Conservation (phyloP, 495 filamentous ascomycete species). For the Penicillium pancosmium region DNA sequence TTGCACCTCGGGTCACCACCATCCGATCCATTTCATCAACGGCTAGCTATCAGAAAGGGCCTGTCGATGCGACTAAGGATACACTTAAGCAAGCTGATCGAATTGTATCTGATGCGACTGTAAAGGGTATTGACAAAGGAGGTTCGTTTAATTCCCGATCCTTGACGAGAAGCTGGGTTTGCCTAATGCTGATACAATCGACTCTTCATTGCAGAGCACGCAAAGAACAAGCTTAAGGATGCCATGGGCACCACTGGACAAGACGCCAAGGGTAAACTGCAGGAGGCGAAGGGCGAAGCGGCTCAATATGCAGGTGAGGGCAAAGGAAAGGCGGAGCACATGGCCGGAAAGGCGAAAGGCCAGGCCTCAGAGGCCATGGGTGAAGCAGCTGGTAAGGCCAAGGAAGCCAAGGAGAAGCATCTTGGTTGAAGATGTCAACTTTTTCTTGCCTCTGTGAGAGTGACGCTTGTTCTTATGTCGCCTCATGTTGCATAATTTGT, state of each 20-base stretch:
- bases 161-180: not conserved
- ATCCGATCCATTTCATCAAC: constrained; percentile 38
- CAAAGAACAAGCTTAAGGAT: constrained; percentile 43
- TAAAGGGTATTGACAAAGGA: constrained; percentile 64
- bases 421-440: constrained; percentile 15
- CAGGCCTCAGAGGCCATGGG: constrained; percentile 42
- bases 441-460: not conserved
- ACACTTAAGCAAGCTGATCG: constrained; percentile 59
- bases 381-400: constrained; percentile 40
- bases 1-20: constrained; percentile 20
- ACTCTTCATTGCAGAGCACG: constrained; percentile 42
- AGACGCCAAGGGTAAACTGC: constrained; percentile 39
- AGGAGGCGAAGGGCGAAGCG: constrained; percentile 45
- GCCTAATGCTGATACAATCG: constrained; percentile 11
- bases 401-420: constrained; percentile 39
- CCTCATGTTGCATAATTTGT: constrained; percentile 3
- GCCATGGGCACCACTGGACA: constrained; percentile 34
- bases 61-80: constrained; percentile 57
- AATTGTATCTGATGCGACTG: constrained; percentile 53
- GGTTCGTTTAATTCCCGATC: constrained; percentile 39
- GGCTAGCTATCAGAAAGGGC: constrained; percentile 31
- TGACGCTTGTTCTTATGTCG: not conserved
- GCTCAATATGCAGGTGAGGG: constrained; percentile 35
- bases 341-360: constrained; percentile 46
- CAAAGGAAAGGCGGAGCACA: constrained; percentile 46